Base-by-base conservation (phyloP, 768 basidiomycete genomes). In the Hygrophorus russula region DNA sequence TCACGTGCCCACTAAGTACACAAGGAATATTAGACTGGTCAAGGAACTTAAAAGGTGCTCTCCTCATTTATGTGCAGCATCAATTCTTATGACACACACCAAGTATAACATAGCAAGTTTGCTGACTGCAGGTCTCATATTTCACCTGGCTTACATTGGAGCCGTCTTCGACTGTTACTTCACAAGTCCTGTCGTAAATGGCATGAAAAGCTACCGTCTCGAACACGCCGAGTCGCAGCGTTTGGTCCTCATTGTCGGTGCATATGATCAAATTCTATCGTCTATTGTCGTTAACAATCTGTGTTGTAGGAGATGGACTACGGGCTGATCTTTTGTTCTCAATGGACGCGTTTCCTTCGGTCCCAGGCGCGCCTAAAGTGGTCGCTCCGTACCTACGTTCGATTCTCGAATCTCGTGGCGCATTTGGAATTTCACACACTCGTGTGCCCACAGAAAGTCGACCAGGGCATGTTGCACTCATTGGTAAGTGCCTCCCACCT, bases 161-260 rank as follows among this genome's bases (percentile, higher is more conserved):
- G 78, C 81, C 2, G 76, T 71, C 69, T 92, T 92, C 61, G 85
- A 90, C 61, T 89, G 87, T 60, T 92, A 91, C 58, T 92, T 92
- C 57, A 83, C 76, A 18, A 84, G 79, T 51, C 82, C 86, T 0
- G 83, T 87, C 6, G 83, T 86, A 17, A 70, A 79, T 65, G 84
- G 83, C 39, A 87, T 88, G 82, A 56, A 65, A 50, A 73, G 68
- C 36, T 71, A 74, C 52, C 68, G 68, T 2, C 55, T 68, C 2
- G 59, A 58, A 7, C 49, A 52, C 4, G 67, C 73, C 28, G 69
- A 74, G 45, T 74, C 88, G 8, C 81, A 83, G 51, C 71, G 88
- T 3, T 66, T 91, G 24, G 85, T 88, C 2, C 70, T 91, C 15
- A 81, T 90, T 50, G 76, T 90, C 20, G 87, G 87, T 82, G 54